Evolutionary conservation across 2,329 filamentous ascomycete species (phyloP), one percentile per base, ranked within the genome.

Genomic region (Monosporascus sp.): DNA sequence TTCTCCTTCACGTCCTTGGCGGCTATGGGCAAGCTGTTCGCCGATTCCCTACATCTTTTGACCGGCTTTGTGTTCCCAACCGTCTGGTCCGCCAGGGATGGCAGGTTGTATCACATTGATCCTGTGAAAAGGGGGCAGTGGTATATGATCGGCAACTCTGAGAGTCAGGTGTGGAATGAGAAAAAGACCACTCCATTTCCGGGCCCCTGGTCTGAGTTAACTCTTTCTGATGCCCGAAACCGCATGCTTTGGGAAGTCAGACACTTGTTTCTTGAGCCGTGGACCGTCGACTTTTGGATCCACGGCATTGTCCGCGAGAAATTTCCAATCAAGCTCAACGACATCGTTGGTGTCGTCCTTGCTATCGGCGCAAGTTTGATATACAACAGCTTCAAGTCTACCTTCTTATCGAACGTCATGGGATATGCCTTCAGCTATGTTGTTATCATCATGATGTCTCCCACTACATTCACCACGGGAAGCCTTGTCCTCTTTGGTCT

Each of bases 401-500:
- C 69, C 0, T 58, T 83, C 61, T 71, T 97, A 38, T 93, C 90
- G 46, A 97, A 97, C 65, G 73, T 96, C 37, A 81, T 97, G 63
- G 92, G 90, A 0, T 90, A 93, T 60, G 88, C 87, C 6, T 90
- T 96, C 72, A 92, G 87, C 59, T 97, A 97, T 64, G 82, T 83
- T 7, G 84, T 89, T 4, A 79, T 97, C 51, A 83, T 93, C 62
- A 73, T 96, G 50, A 83, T 97, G 74, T 96, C 91, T 1, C 91
- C 92, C 0, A 96, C 91, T 0, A 93, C 90, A 0, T 96, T 97
- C 65, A 74, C 81, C 51, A 96, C 89, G 0, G 90, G 90, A 0
- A 88, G 86, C 6, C 70, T 92, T 44, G 84, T 97, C 9, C 76
- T 97, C 1, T 74, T 77, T 9, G 89, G 87, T 0, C 76, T 97